Evolutionary conservation across 2,329 filamentous ascomycete genomes (phyloP), one percentile per base, ranked within the genome.

Genomic region (Penicillium rolfsii): DNA sequence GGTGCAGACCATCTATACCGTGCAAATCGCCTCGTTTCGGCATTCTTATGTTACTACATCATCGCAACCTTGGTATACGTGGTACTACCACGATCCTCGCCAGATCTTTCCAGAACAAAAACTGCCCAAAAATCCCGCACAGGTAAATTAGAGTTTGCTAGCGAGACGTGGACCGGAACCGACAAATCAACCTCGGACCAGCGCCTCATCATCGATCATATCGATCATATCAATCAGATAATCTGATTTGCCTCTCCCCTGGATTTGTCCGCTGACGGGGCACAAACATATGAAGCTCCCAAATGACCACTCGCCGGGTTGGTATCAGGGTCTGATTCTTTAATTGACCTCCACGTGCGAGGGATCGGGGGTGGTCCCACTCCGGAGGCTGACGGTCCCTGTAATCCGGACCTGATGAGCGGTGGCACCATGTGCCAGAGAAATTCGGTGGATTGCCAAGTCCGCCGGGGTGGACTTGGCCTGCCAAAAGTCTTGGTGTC

Each of bases 191-290:
- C 35, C 50, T 50, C 22, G 30, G 46, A 19, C 22, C 24, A 33
- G 24, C 35, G 36, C 45, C 28, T 46, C 26, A 48, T 59, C 38
- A 61, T 58, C 50, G 26, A 58, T 61, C 59, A 61, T 55, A 60
- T 60, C 58, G 26, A 59, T 62, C 43, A 59, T 45, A 57, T 60
- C 52, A 59, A 60, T 60, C 58, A 60, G 52, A 60, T 60, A 60
- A 58, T 58, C 49, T 57, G 9, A n/a, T 12, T 30, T 22, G 12
- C 43, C 28, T 12, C 30, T 33, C 9, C 30, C 30, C 30, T 33
- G 4, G 11, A 33, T 33, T 11, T 33, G 30, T 33, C 4, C 38
- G 38, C n/a, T 3, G n/a, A n/a, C n/a, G n/a, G 19, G n/a, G 38
- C 11, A 43, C 9, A 11, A 43, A 11, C 9, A 11, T 22, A 11